Evolutionary conservation across 129 eudicot species (phyloP), one percentile per base, ranked within the genome.

Genomic region (Pulicaria dysenterica): DNA sequence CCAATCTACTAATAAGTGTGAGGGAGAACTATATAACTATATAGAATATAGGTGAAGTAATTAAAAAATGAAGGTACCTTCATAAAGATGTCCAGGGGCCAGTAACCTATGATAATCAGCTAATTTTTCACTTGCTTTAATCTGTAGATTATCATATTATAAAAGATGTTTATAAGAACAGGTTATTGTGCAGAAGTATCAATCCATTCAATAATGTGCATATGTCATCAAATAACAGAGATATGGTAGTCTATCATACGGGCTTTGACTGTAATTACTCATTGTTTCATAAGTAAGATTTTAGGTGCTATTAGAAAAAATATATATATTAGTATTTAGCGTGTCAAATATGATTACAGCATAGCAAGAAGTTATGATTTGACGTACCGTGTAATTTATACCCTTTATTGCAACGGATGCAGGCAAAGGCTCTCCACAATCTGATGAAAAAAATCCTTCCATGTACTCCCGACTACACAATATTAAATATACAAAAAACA

Each of bases 81-180:
- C 88, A 53, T 93, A 93, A 61, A 73, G 83, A 44, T 64, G 88
- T 57, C 95, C 83, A 53, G 98, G 98, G 46, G 85, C 88, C 58
- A 89, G 77, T 74, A 89, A 65, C 16, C 98, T 92, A 80, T 89
- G 94, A 73, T 89, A 93, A 84, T 93, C 96, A 69, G 90, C 96
- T 70, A 89, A 83, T 44, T 72, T 54, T 75, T 83, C 85, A 42
- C 85, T 67, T 5, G 96, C 96, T 76, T 83, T 75, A 43, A 87
- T 66, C 98, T 93, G 95, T 45, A 48, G 54, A 43, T 46, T n/a
- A 64, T 69, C 53, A 46, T 37, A 59, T 68, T 12, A 73, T 10
- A 60, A 24, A 49, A 64, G 11, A 15, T 43, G 77, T 56, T 46
- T 24, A 42, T 11, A 47, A 2, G 31, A 70, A 49, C 59, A 57